Evolutionary conservation across 257 asterid species (phyloP).

Genomic region (Fraxinus excelsior): DNA sequence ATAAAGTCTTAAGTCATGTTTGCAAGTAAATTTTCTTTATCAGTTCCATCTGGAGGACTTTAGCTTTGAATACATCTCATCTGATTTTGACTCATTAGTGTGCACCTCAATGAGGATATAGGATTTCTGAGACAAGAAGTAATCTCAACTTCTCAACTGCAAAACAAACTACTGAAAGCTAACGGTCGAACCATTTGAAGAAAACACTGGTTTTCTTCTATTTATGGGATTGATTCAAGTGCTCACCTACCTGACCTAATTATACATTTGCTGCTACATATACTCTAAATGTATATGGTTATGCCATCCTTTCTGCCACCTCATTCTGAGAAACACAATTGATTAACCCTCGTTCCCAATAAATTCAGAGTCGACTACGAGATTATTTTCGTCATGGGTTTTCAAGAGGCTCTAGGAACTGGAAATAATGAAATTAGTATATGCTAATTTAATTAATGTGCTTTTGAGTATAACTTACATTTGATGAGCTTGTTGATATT

Average conservation of each 20-base stretch:
- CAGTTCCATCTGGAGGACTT: background rate
- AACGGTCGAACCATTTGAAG: conserved; percentile 52
- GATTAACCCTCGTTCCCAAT: background rate
- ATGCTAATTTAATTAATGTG: conserved; percentile 19
- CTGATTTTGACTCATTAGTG: conserved; percentile 53
- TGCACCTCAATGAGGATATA: background rate
- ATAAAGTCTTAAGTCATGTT: no score
- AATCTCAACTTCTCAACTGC: conserved; percentile 65
- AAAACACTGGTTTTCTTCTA: conserved; percentile 26
- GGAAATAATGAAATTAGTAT: background rate
- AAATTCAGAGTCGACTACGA: conserved; percentile 13
- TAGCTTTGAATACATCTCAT: conserved; percentile 34
- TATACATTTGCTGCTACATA: conserved; percentile 16
- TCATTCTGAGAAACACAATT: conserved; percentile 7
- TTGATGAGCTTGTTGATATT: conserved; percentile 31
- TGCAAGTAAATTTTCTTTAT: no score
- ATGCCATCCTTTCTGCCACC: conserved; percentile 20
- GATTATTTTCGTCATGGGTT: conserved; percentile 12
- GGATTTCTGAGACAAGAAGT: conserved; percentile 57
- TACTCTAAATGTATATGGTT: background rate
- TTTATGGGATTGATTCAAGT: conserved; percentile 22
- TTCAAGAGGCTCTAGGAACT: background rate
- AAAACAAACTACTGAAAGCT: conserved; percentile 52
- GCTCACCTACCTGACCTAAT: conserved; percentile 50
- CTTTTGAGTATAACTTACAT: conserved; percentile 53